These are phyloP conservation scores for Boletus reticulatus DNA, from an alignment of 768 basidiomycete genomes.

Conservation along the genomic window DNA sequence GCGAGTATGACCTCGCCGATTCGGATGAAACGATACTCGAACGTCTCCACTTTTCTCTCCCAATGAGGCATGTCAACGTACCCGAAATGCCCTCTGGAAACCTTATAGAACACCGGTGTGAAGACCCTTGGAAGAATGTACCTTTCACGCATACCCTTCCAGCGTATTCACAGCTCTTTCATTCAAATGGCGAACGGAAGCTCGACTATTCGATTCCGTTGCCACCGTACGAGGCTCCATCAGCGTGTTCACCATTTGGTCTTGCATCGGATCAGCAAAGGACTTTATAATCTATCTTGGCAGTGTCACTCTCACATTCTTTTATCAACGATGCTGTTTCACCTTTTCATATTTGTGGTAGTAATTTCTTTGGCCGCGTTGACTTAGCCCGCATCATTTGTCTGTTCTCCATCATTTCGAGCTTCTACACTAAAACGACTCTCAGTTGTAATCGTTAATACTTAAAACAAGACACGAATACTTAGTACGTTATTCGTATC, in stretches of 20 bases:
- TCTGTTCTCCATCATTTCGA: not conserved
- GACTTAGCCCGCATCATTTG: constrained; percentile 10
- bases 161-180: constrained; percentile 75
- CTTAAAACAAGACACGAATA: not conserved
- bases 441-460: not conserved
- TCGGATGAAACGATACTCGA: constrained; percentile 25
- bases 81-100: constrained; percentile 18
- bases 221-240: constrained; percentile 57
- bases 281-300: not conserved
- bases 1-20: constrained; percentile 50
- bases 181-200: constrained; percentile 70
- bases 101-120: not conserved
- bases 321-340: not conserved
- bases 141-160: constrained; percentile 46
- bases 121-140: constrained; percentile 9
- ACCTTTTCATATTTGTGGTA: not conserved
- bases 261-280: constrained; percentile 4
- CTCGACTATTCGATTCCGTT: constrained; percentile 63
- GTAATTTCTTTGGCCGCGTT: constrained; percentile 2
- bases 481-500: not conserved
- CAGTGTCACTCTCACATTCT: not conserved
- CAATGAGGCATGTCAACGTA: constrained; percentile 50
- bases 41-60: constrained; percentile 40
- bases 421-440: not conserved
- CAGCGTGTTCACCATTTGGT: constrained; percentile 2